Evolutionary conservation across 129 eudicot species (phyloP), one percentile per base, ranked within the genome.

Genomic region (Smallanthus sonchifolius): DNA sequence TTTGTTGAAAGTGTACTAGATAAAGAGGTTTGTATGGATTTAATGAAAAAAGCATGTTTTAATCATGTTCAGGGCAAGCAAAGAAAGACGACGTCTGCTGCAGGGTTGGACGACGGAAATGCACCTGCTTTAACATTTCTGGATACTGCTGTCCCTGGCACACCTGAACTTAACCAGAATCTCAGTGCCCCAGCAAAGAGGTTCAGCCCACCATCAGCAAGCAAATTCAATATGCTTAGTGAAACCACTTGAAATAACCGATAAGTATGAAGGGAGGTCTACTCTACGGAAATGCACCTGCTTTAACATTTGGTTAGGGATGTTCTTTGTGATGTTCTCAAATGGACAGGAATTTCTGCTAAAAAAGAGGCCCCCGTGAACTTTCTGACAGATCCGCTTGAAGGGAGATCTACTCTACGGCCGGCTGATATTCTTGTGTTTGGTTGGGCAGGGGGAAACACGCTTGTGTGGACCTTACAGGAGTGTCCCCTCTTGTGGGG

Each of bases 151-250:
- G 70, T 74, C 78, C 78, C 78, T 16, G 44, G 67, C 67, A 76
- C 80, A 5, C 67, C 79, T 54, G 80, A 75, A 42, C 67, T 75
- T 65, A 38, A 66, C 67, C 80, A 56, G 67, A 75, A 40, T 65
- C 74, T 75, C 43, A 59, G 73, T 32, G 35, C 56, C 51, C 67
- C 44, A 2, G 67, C 65, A 66, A 75, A 74, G 49, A 75, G 79
- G 78, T 63, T 74, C 71, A 74, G 79, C 71, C 79, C 79, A 15
- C 43, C 71, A 36, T 75, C 78, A 13, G 43, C 77, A 73, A 32
- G 60, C 69, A 15, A 40, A n/a, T 73, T 57, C 69, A 43, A 43
- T 51, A 39, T 32, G 16, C 5, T 39, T 52, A 42, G 49, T 2
- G 51, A 75, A 64, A 64, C 72, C 52, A 36, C 30, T 64, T 63